Evolutionary conservation across 306 rosid genomes (phyloP).

Genomic region (Sesbania bispinosa): DNA sequence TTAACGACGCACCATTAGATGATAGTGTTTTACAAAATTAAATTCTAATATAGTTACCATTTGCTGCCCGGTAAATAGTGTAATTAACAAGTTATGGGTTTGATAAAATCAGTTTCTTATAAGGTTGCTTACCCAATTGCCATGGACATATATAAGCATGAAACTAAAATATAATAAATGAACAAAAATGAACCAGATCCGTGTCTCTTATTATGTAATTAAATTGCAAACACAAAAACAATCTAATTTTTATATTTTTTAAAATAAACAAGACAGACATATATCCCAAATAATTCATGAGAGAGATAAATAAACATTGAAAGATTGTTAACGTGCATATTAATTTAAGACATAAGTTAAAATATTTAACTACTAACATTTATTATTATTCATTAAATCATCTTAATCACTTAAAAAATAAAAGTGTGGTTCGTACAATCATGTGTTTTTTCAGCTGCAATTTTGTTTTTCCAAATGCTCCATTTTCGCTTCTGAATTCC

Average conservation of each 20-base stretch:
- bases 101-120: no score
- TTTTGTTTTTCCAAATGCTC: background rate
- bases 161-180: no score
- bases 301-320: background rate
- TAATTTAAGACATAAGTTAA: background rate
- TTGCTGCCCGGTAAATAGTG: no score
- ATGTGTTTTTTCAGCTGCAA: slow-evolving; percentile 4
- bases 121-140: no score
- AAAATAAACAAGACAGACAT: background rate
- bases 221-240: background rate
- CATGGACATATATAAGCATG: no score
- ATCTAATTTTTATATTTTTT: no score
- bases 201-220: no score
- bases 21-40: no score
- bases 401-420: background rate
- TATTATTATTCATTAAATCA: background rate
- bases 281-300: background rate
- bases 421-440: background rate
- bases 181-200: background rate
- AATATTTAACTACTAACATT: background rate
- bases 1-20: no score
- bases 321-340: background rate
- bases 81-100: no score
- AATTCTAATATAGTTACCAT: no score
- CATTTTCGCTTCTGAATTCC: no score